Base-by-base conservation (phyloP, 768 basidiomycete genomes). In the Leucosporidium scottii region DNA sequence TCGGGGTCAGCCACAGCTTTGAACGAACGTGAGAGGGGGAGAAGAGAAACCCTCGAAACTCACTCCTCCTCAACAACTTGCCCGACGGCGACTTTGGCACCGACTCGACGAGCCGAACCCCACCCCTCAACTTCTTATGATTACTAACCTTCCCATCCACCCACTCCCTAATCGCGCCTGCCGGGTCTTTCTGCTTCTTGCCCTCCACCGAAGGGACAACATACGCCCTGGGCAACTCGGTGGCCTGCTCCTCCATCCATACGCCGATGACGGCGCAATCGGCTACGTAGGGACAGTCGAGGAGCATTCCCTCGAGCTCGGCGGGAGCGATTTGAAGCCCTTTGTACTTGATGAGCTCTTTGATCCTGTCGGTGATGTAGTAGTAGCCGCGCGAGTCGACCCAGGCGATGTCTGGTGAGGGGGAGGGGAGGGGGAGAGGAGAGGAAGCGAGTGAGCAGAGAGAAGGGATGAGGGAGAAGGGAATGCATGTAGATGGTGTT, bases 241-340 rank as follows among this genome's bases (percentile, higher is more conserved):
- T 90, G 4, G 86, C 87, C 72, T 90, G 84, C 62, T 82, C 81
- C 7, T 81, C 81, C 69, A 82, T 83, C 6, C 85, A 81, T 1
- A 93, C 79, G 2, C 91, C 90, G 64, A 93, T 87, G 25, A 94
- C 91, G 15, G 86, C 91, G 1, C 82, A 83, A 73, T 96, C 92
- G 4, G 85, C 86, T 23, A 94, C 66, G 60, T 36, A 31, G 1
- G 71, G 71, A 36, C 65, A 72, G 2, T 58, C 51, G 30, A 73
- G 66, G 0, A 77, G 68, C 1, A 69, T 56, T 1, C 70, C 68
- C 51, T 77, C 76, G 34, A 77, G 70, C 53, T 73, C 71, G 6
- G 73, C 67, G 8, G 73, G 74, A 0, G 72, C 69, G 30, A 70
- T 31, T 36, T 67, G n/a, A 34, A 55, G n/a, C 31, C 61, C 66